Conservation (phyloP, 345 rosid species). For the Dimocarpus longan region DNA sequence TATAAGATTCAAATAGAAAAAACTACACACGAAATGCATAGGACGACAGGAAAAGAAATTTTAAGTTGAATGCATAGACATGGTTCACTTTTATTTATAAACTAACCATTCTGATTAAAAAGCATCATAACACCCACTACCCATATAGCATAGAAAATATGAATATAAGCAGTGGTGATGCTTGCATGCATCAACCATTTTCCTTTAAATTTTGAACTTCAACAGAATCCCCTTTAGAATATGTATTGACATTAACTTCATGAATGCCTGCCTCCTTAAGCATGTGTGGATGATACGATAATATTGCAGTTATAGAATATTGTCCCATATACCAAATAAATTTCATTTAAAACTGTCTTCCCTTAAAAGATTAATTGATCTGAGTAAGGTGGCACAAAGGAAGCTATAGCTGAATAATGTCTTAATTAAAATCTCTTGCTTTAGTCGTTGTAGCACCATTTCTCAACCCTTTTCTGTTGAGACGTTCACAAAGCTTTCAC, state of each 20-base stretch:
- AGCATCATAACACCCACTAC: not conserved
- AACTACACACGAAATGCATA: not conserved
- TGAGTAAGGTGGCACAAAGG: constrained; percentile 9
- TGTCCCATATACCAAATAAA: not conserved
- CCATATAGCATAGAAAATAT: not conserved
- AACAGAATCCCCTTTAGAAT: not conserved
- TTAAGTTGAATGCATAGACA: not conserved
- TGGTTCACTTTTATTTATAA: not conserved
- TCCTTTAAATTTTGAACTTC: not conserved
- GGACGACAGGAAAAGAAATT: not conserved
- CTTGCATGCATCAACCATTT: not conserved
- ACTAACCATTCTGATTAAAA: not conserved
- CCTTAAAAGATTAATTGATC: not conserved
- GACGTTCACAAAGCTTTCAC: constrained; percentile 52
- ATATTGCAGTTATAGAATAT: not conserved
- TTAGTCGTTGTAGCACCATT: constrained; percentile 62
- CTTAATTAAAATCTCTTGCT: constrained; percentile 56
- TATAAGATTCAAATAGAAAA: not conserved
- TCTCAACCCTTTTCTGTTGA: constrained; percentile 90
- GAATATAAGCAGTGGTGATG: not conserved
- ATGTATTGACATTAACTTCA: not conserved
- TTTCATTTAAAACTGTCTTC: not conserved
- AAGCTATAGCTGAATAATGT: constrained; percentile 58
- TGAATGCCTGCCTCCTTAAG: not conserved
- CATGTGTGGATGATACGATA: not conserved